Evolutionary conservation across 805 yeast species (phyloP).

Genomic region (Ogataea angusta): DNA sequence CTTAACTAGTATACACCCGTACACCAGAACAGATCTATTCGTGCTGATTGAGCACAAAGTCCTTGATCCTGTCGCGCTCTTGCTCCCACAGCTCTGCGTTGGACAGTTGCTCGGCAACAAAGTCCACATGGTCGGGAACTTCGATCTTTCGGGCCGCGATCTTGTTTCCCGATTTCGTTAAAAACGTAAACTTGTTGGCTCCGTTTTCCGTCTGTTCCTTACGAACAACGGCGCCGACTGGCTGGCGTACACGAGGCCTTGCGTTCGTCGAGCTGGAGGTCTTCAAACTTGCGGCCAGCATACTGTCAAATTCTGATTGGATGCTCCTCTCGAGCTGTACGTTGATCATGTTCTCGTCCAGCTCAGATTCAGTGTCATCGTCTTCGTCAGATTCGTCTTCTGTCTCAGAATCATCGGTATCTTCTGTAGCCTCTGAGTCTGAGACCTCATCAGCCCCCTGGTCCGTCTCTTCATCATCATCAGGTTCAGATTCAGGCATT

Average conservation of each 20-base stretch:
- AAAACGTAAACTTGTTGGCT: constrained; percentile 42
- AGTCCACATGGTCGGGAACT: constrained; percentile 52
- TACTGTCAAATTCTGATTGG: constrained; percentile 52
- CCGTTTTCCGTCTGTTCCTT: not conserved
- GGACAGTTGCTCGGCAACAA: constrained; percentile 50
- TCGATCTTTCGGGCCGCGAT: constrained; percentile 41
- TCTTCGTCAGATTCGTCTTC: constrained; percentile 33
- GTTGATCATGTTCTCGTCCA: constrained; percentile 29
- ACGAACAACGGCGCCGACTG: not conserved
- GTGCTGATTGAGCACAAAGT: constrained; percentile 46
- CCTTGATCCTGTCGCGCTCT: constrained; percentile 57
- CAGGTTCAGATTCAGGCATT: not conserved
- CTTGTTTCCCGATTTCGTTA: constrained; percentile 53
- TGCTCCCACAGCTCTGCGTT: constrained; percentile 48
- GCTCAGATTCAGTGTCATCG: constrained; percentile 11
- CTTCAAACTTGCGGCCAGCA: constrained; percentile 48
- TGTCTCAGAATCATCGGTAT: constrained; percentile 24
- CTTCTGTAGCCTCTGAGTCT: constrained; percentile 3
- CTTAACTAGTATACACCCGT: not conserved
- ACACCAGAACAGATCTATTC: not conserved
- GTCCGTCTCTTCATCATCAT: not conserved
- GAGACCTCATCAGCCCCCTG: constrained; percentile 17
- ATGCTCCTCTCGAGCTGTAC: constrained; percentile 32
- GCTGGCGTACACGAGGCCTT: not conserved
- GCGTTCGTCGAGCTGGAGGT: not conserved